phyloP scores from a whole-genome alignment of 106 monocot genomes.

The Dactylorhiza incarnata region DNA sequence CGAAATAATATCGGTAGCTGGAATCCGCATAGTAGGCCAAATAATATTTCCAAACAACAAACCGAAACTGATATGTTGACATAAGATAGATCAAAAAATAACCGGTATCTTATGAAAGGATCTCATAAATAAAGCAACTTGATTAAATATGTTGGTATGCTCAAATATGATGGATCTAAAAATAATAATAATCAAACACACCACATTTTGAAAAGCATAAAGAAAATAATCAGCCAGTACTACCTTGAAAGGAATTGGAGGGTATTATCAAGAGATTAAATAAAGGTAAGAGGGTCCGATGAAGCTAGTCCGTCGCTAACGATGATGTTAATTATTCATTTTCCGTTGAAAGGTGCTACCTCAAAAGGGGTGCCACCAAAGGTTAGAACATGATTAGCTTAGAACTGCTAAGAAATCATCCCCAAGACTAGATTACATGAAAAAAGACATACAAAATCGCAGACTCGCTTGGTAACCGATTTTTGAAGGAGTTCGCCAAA shows the following conservation, averaged over 20 bases:
- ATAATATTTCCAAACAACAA: too few relatives aligned
- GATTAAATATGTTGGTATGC: too few relatives aligned
- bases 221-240: background rate
- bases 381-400: background rate
- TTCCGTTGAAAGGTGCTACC: background rate
- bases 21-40: too few relatives aligned
- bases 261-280: background rate
- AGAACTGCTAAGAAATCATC: background rate
- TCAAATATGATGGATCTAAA: too few relatives aligned
- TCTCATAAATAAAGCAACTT: too few relatives aligned
- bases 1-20: background rate
- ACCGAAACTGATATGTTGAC: too few relatives aligned
- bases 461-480: background rate
- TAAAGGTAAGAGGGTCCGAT: background rate
- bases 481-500: background rate
- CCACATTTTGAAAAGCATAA: background rate
- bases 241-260: background rate
- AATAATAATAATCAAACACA: too few relatives aligned
- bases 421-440: background rate
- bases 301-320: background rate
- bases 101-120: too few relatives aligned
- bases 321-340: background rate
- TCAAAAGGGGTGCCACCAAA: background rate
- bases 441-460: background rate
- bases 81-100: too few relatives aligned